phyloP scores from a whole-genome alignment of 2,329 filamentous ascomycete species.

The Pezicula rhizophila region DNA sequence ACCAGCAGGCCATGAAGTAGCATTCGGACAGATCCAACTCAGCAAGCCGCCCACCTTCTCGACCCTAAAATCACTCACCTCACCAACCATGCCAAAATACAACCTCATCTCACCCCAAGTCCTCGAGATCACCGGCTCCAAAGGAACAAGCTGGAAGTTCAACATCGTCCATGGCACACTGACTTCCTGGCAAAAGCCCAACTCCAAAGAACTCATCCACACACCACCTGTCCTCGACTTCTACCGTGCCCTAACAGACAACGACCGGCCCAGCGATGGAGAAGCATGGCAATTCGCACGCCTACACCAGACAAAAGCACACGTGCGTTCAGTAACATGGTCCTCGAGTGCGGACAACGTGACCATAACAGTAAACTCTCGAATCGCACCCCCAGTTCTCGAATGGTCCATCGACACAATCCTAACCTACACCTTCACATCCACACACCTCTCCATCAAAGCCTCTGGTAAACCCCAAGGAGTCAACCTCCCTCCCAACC shows the following conservation, averaged over 20 bases:
- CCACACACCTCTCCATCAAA: conserved; percentile 42
- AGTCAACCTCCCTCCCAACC: conserved; percentile 43
- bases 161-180: conserved; percentile 37
- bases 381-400: conserved; percentile 56
- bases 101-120: conserved; percentile 19
- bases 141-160: conserved; percentile 35
- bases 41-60: conserved; percentile 8
- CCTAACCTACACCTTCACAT: conserved; percentile 49
- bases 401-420: conserved; percentile 50
- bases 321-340: conserved; percentile 31
- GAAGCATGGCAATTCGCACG: conserved; percentile 48
- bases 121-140: conserved; percentile 11
- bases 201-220: conserved; percentile 35
- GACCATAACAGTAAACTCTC: conserved; percentile 40
- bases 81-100: conserved; percentile 16
- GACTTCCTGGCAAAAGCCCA: conserved; percentile 33
- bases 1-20: conserved; percentile 42
- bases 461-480: conserved; percentile 43
- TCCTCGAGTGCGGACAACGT: conserved; percentile 19
- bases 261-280: conserved; percentile 51
- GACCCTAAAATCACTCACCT: conserved; percentile 19
- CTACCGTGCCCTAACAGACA: conserved; percentile 62
- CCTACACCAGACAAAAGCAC: conserved; percentile 39
- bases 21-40: conserved; percentile 42
- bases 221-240: conserved; percentile 44